Conservation (phyloP, 768 basidiomycete genomes). For the Lactifluus hygrophoroides region DNA sequence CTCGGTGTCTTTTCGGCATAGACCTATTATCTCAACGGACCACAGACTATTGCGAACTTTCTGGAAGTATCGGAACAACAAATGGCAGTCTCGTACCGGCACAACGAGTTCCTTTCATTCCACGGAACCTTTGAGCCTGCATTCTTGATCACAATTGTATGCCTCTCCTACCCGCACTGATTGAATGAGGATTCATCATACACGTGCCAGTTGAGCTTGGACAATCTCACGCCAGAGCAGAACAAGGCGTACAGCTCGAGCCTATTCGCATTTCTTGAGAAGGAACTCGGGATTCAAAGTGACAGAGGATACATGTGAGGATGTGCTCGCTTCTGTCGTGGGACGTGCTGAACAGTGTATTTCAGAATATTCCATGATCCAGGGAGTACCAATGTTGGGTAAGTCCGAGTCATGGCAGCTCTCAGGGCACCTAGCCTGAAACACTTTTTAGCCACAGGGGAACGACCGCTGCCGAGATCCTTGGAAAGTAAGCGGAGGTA, state of each 20-base stretch:
- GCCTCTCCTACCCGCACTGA: conserved; percentile 23
- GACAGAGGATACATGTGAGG: conserved; percentile 55
- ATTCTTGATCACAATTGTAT: conserved; percentile 48
- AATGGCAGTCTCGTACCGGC: conserved; percentile 45
- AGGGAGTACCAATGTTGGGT: conserved; percentile 43
- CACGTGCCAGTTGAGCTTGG: conserved; percentile 42
- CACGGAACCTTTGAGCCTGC: conserved; percentile 59
- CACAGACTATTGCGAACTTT: conserved; percentile 43
- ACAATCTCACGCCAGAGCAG: conserved; percentile 39
- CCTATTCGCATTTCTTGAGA: conserved; percentile 46
- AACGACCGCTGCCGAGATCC: conserved; percentile 41
- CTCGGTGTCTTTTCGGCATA: not conserved
- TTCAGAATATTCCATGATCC: conserved; percentile 43
- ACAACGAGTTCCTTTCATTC: conserved; percentile 55
- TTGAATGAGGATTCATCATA: not conserved
- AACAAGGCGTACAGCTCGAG: conserved; percentile 48
- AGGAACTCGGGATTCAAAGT: conserved; percentile 41
- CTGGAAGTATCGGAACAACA: conserved; percentile 47
- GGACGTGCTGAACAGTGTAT: not conserved
- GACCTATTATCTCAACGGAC: not conserved
- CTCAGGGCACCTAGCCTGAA: not conserved
- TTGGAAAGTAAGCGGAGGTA: conserved; percentile 20
- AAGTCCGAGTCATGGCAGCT: conserved; percentile 27
- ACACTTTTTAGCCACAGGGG: conserved; percentile 30
- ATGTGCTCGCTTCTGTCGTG: not conserved